phyloP scores from a whole-genome alignment of 2,329 filamentous ascomycete genomes.

The Lecanicillium sp. region DNA sequence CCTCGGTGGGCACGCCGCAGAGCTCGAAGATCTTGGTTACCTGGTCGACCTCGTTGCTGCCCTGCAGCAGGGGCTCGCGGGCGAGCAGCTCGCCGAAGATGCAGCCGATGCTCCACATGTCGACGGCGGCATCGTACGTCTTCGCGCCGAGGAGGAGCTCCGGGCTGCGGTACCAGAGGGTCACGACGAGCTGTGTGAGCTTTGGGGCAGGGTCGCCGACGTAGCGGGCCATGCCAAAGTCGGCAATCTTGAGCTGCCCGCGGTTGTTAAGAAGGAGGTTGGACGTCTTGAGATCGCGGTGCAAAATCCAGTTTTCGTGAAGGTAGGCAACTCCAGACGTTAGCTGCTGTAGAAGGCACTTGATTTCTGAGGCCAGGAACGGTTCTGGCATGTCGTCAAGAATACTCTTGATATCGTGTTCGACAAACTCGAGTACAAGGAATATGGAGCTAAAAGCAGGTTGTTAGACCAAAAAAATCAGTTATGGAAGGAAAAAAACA shows the following conservation, averaged over 20 bases:
- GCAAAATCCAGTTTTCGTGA: constrained; percentile 84
- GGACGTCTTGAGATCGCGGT: constrained; percentile 88
- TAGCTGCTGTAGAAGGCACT: constrained; percentile 82
- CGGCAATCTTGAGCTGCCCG: constrained; percentile 88
- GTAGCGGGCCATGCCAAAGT: constrained; percentile 96
- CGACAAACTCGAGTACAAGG: constrained; percentile 93
- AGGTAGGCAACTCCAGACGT: constrained; percentile 75
- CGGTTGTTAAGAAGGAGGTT: constrained; percentile 95
- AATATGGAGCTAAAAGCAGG: constrained; percentile 62
- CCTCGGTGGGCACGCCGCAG: constrained; percentile 77
- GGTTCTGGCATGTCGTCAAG: constrained; percentile 92
- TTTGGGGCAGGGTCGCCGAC: constrained; percentile 71
- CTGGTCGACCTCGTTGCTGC: constrained; percentile 89
- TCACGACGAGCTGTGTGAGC: constrained; percentile 89
- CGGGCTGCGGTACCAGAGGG: constrained; percentile 91
- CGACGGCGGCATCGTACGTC: constrained; percentile 69
- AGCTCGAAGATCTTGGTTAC: constrained; percentile 82
- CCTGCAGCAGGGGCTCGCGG: constrained; percentile 76
- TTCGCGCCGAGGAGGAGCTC: constrained; percentile 80
- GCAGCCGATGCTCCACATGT: constrained; percentile 95
- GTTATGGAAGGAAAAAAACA: constrained; percentile 16
- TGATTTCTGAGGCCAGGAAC: constrained; percentile 87
- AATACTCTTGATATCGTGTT: constrained; percentile 91
- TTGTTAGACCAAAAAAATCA: constrained; percentile 22
- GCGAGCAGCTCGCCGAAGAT: constrained; percentile 89